A percentile compares a stretch with the other conserved stretches of the same genome.
Evolutionary conservation across 768 basidiomycete genomes (phyloP).

Genomic region (Melanogaster broomeanus): DNA sequence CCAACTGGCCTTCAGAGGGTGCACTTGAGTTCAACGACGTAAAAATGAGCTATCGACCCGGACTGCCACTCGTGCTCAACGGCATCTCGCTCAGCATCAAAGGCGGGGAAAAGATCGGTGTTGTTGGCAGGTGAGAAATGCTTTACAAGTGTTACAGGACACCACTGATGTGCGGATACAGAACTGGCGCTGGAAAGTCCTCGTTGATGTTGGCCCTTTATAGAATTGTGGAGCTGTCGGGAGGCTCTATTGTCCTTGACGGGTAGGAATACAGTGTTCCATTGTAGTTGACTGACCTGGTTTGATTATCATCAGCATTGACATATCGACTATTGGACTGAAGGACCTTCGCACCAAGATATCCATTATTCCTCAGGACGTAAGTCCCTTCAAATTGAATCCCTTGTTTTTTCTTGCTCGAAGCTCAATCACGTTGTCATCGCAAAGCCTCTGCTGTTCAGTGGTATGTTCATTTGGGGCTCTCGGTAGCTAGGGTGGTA

Average conservation of each 20-base stretch:
- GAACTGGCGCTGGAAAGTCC: slow-evolving; percentile 59
- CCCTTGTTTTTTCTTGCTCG: slow-evolving; percentile 3
- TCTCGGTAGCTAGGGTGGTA: slow-evolving; percentile 36
- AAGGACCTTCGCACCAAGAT: slow-evolving; percentile 59
- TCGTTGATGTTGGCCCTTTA: slow-evolving; percentile 67
- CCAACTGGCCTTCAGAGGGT: slow-evolving; percentile 65
- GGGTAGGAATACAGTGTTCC: slow-evolving; percentile 38
- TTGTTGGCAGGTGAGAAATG: slow-evolving; percentile 58
- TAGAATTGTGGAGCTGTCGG: slow-evolving; percentile 65
- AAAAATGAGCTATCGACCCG: slow-evolving; percentile 65
- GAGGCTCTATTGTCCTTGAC: slow-evolving; percentile 64
- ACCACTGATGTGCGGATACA: slow-evolving; percentile 4
- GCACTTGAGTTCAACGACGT: slow-evolving; percentile 62
- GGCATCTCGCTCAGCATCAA: slow-evolving; percentile 59
- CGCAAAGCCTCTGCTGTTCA: slow-evolving; percentile 55
- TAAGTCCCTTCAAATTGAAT: slow-evolving; percentile 35
- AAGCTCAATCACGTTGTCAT: not conserved
- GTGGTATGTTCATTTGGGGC: slow-evolving; percentile 42
- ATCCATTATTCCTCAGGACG: slow-evolving; percentile 70
- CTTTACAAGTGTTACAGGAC: not conserved
- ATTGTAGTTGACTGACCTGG: not conserved
- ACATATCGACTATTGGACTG: slow-evolving; percentile 70
- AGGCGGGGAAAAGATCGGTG: slow-evolving; percentile 75
- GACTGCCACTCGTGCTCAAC: slow-evolving; percentile 71
- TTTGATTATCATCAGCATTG: slow-evolving; percentile 42